These are phyloP conservation scores for Pleurostoma richardsiae DNA, from an alignment of 2,329 filamentous ascomycete species.

Conservation along the genomic window DNA sequence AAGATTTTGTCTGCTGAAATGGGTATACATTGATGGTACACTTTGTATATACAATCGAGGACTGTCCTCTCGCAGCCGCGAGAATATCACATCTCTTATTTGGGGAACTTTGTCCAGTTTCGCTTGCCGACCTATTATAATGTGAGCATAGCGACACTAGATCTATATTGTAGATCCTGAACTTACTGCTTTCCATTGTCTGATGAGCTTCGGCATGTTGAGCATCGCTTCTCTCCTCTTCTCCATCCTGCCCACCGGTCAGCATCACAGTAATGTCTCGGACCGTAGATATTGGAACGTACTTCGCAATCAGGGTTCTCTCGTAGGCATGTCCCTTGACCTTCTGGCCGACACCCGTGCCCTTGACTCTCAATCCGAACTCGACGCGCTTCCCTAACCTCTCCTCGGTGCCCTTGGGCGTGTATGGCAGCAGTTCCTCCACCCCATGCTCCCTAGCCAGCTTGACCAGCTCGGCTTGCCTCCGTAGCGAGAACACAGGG, in stretches of 20 bases:
- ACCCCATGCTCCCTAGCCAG: conserved; percentile 74
- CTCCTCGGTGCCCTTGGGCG: conserved; percentile 69
- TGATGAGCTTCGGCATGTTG: conserved; percentile 88
- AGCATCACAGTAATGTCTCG: conserved; percentile 15
- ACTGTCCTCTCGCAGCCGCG: conserved; percentile 4
- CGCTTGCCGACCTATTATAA: conserved; percentile 42
- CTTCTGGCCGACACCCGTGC: conserved; percentile 84
- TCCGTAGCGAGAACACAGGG: conserved; percentile 74
- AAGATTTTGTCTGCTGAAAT: not conserved
- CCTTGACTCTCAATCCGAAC: conserved; percentile 79
- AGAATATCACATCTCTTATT: conserved; percentile 30
- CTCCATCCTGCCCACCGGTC: conserved; percentile 60
- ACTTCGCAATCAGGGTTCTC: conserved; percentile 72
- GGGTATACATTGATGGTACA: not conserved
- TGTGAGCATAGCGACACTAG: too few species aligned
- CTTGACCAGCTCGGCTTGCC: conserved; percentile 89
- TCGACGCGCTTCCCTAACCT: conserved; percentile 69
- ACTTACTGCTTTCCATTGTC: conserved; percentile 86
- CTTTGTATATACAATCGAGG: conserved; percentile 6
- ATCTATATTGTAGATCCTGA: not conserved
- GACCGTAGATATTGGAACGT: conserved; percentile 28
- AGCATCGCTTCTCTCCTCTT: conserved; percentile 88
- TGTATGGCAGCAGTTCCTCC: conserved; percentile 73
- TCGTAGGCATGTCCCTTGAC: conserved; percentile 97
- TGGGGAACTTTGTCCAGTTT: conserved; percentile 54